Evolutionary conservation across 208 protist species (phyloP), one percentile per base, ranked within the genome.

Genomic region (Leishmania tropica): DNA sequence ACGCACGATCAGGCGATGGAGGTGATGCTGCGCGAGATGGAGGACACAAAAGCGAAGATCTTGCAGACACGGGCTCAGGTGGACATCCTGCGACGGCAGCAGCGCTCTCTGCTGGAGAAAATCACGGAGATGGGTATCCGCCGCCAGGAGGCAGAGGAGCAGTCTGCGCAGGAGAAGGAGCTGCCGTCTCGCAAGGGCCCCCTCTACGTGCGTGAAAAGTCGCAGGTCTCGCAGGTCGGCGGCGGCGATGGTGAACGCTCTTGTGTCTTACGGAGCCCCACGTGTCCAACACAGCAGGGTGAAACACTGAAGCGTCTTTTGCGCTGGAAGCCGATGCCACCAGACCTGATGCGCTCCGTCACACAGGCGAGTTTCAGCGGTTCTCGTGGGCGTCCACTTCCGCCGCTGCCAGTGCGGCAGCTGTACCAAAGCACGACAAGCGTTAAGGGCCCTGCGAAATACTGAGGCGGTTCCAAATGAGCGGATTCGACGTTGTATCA

Each of bases 1-100:
- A 96, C 93, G 28, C 93, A 96, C 78, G 95, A 96, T 81, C 93
- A 98, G 85, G 90, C 83, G 78, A 96, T 98, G 91, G 93, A 98
- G 85, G 86, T 93, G 78, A 90, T 95, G 85, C 80, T 94, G 79
- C 93, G 93, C 21, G 95, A 96, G 76, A 95, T 96, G 80, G 93
- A 96, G 42, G 81, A 73, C 21, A 94, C 88, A 24, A 88, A 90
- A 35, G 88, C 94, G 76, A 80, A 94, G 71, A 88, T 96, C 40
- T 79, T 90, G 17, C 78, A 91, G 17, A 35, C 87, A 4, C 84
- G 87, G 58, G 70, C 88, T 35, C 87, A 96, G 76, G 78, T 95
- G 42, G 91, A 96, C 64, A 81, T 85, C 19, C 78, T 97, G 56
- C 93, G 92, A 2, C 89, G 93, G 42, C 92, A 96, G 84, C 90